phyloP scores from a whole-genome alignment of 148 eudicot species.

The Camellia japonica region DNA sequence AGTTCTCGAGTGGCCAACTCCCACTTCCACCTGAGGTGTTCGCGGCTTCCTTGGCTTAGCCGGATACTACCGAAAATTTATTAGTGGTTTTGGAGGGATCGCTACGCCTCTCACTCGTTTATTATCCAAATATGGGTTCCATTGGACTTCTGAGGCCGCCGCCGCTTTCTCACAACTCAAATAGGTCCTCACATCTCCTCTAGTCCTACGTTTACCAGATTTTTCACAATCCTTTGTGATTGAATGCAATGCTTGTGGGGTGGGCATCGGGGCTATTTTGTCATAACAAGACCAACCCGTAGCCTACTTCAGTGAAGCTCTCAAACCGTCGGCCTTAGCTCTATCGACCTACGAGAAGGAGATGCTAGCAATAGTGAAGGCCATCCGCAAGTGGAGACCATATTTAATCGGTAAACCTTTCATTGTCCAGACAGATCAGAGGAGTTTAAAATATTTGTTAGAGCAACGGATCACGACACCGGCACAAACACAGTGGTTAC shows the following conservation, averaged over 20 bases:
- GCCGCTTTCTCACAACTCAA: background rate
- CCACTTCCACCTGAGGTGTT: background rate
- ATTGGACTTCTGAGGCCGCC: background rate
- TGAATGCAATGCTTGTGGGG: background rate
- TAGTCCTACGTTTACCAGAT: background rate
- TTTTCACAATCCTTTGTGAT: background rate
- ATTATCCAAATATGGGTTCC: background rate
- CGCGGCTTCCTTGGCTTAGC: background rate
- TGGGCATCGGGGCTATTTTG: background rate
- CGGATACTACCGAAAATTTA: constrained; percentile 1
- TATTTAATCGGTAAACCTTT: background rate
- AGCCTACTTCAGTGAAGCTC: constrained; percentile 3
- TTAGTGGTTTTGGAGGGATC: background rate
- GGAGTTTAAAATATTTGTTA: background rate
- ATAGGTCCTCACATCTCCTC: background rate
- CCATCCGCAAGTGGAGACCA: background rate
- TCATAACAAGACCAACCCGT: background rate
- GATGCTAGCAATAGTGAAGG: background rate
- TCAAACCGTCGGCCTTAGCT: background rate
- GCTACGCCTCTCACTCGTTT: background rate
- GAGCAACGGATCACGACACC: constrained; percentile 12
- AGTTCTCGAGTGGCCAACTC: background rate
- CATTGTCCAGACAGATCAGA: background rate
- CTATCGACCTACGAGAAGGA: background rate
- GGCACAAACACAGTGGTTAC: constrained; percentile 3